A percentile compares a stretch with the other conserved stretches of the same genome.
Evolutionary conservation across 306 rosid species (phyloP).

Genomic region (Vigna angularis): DNA sequence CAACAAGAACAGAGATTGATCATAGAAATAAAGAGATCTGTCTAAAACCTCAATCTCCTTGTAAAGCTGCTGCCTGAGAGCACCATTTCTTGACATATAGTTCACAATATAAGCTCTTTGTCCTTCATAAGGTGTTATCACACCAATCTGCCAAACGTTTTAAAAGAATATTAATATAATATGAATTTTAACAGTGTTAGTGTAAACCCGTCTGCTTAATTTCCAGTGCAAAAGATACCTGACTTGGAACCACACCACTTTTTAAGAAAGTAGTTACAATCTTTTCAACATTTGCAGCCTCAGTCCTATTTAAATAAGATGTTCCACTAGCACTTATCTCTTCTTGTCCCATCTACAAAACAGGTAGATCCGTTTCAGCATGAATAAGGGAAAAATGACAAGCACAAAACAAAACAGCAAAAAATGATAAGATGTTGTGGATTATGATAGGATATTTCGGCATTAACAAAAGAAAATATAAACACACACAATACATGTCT

Average conservation of each 20-base stretch:
- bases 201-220: conserved; percentile 5
- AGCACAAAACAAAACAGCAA: not conserved
- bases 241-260: conserved; percentile 97
- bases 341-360: conserved; percentile 98
- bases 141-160: conserved; percentile 74
- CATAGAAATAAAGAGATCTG: conserved; percentile 11
- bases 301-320: conserved; percentile 95
- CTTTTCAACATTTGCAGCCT: conserved; percentile 99
- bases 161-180: conserved; percentile 10
- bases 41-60: conserved; percentile 92
- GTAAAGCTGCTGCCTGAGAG: conserved; percentile 99
- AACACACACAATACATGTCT: conserved; percentile 9
- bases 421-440: not conserved
- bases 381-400: not conserved
- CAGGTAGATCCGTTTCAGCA: not conserved
- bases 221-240: conserved; percentile 58
- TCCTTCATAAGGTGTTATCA: conserved; percentile 98
- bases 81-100: conserved; percentile 96
- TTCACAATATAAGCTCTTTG: conserved; percentile 98
- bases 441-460: not conserved
- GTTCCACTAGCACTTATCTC: conserved; percentile 99
- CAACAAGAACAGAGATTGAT: conserved; percentile 7
- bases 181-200: conserved; percentile 14
- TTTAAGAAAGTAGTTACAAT: conserved; percentile 97
- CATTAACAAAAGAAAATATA: conserved; percentile 24